Conservation (phyloP, 2,329 filamentous ascomycete genomes). For the Scorias spongiosa region DNA sequence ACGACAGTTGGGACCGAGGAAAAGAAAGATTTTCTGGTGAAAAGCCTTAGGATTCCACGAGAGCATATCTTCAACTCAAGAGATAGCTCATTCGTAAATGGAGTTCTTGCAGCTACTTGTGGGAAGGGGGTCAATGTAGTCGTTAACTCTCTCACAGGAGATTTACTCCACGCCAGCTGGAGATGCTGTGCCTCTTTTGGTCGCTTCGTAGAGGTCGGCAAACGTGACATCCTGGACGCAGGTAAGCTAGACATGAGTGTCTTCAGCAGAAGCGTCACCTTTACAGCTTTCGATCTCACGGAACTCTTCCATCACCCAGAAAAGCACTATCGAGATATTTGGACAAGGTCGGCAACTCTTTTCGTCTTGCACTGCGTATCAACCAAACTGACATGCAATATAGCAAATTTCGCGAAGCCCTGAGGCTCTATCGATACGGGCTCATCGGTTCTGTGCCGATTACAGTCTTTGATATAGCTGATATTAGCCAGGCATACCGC, state of each 20-base stretch:
- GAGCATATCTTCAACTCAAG: constrained; percentile 20
- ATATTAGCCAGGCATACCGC: no score
- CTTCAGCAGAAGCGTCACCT: constrained; percentile 5
- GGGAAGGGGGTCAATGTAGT: constrained; percentile 22
- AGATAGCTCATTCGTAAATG: constrained; percentile 15
- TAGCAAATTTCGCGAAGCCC: no score
- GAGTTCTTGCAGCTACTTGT: constrained; percentile 13
- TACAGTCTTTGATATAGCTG: no score
- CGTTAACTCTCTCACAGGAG: constrained; percentile 17
- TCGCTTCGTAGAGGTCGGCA: constrained; percentile 16
- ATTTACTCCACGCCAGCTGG: constrained; percentile 14
- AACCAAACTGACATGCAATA: no score
- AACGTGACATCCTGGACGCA: constrained; percentile 8
- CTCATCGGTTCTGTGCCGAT: no score
- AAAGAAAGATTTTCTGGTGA: constrained; percentile 15
- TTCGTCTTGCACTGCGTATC: no score
- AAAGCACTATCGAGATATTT: no score
- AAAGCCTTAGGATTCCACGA: constrained; percentile 14
- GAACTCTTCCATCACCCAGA: neutral
- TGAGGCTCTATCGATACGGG: no score
- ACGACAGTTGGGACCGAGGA: constrained; percentile 15
- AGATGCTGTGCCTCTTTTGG: constrained; percentile 11
- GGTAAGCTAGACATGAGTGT: constrained; percentile 6
- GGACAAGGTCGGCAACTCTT: no score
- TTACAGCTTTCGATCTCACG: constrained; percentile 5